Evolutionary conservation across 164 flowering plant species (phyloP).

Genomic region (Euptelea pleiosperma): DNA sequence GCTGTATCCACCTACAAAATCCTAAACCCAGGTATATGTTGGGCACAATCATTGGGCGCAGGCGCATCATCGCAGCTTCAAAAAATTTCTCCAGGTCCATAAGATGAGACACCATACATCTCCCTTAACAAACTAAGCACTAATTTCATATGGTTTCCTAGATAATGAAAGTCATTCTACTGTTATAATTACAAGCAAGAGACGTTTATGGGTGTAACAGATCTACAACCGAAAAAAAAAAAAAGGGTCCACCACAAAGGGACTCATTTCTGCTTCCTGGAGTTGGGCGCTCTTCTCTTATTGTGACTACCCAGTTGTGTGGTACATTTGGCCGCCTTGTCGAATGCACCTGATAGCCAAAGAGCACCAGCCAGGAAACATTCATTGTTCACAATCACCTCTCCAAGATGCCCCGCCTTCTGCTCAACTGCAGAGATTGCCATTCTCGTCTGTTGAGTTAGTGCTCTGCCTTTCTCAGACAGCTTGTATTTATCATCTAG

Average conservation of each 20-base stretch:
- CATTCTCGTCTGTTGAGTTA: constrained; percentile 4
- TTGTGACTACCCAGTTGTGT: constrained; percentile 8
- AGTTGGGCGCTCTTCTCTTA: constrained; percentile 1
- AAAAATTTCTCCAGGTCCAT: too few relatives aligned
- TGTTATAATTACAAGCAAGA: too few relatives aligned
- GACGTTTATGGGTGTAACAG: background rate
- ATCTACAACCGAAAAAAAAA: too few relatives aligned
- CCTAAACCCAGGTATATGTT: too few relatives aligned
- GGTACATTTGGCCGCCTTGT: constrained; percentile 16
- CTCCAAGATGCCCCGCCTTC: background rate
- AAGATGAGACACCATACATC: too few relatives aligned
- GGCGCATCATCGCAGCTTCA: too few relatives aligned
- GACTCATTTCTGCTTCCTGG: constrained; percentile 15
- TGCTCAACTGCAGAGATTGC: constrained; percentile 11
- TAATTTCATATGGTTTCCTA: too few relatives aligned
- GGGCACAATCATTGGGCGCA: too few relatives aligned
- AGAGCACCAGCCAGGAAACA: constrained; percentile 10
- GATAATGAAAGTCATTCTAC: too few relatives aligned
- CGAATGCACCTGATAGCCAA: constrained; percentile 18
- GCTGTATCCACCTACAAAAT: too few relatives aligned
- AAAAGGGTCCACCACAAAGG: too few relatives aligned
- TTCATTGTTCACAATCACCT: constrained; percentile 1
- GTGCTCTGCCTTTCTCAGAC: constrained; percentile 13
- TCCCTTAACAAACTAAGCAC: too few relatives aligned
- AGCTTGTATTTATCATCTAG: constrained; percentile 9